Evolutionary conservation across 2,329 filamentous ascomycete genomes (phyloP), one percentile per base, ranked within the genome.

Genomic region (Phoma sp.): DNA sequence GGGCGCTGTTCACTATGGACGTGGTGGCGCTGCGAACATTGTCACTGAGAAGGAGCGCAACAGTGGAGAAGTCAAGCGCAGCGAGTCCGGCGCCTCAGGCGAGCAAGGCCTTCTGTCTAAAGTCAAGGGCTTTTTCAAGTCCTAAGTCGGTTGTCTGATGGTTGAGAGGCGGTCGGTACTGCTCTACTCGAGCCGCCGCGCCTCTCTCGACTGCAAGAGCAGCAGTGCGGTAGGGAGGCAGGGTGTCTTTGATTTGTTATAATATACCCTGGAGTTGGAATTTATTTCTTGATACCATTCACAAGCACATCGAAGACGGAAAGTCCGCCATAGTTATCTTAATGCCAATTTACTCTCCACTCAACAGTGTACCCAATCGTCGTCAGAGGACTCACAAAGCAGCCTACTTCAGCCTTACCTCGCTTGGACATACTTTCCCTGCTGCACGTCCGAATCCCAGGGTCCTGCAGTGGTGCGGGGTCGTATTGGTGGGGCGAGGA

Each of bases 21-120:
- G 90, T 35, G 90, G 90, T 33, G 90, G 90, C 50, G 87, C 88
- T 18, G 89, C 88, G 59, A 93, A 93, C 74, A 76, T 79, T 42
- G 75, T 73, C 49, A 71, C 71, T 47, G 53, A 52, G n/a, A 47
- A 56, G 38, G 71, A 65, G 65, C 74, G 67, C 66, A 74, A 66
- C 64, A 73, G 57, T 61, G 73, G 66, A 7, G 67, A 71, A 22
- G 55, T 46, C 33, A 76, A 77, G 65, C 64, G 61, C 51, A 59
- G 56, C 48, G 62, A 56, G 40, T 55, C 48, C 13, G 62, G 64
- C n/a, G 47, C n/a, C 11, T 49, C 42, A 13, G 35, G 37, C 38
- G 53, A 56, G n/a, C 64, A 67, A 53, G 78, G 78, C 3, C 67
- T 82, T 42, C 74, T 82, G 7, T 80, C 82, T 46, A 83, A 81